Percentiles rank a stretch among this genome's conserved stretches.
These are phyloP conservation scores for Chenopodium album DNA, from an alignment of 148 eudicot species.

Conservation along the genomic window DNA sequence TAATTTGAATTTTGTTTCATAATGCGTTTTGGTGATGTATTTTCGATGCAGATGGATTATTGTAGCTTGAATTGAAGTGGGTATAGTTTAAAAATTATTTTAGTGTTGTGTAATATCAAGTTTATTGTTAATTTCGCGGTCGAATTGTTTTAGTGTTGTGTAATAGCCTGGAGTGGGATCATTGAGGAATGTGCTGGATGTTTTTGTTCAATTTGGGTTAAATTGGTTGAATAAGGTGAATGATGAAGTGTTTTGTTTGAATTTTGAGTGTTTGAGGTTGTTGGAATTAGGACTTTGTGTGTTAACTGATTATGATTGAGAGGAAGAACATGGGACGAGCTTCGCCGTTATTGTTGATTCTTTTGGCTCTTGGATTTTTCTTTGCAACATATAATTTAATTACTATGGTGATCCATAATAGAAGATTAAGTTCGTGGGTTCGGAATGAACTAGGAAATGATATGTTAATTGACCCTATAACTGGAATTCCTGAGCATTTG, in stretches of 20 bases:
- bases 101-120: neutral
- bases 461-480: slow-evolving; percentile 57
- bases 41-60: slow-evolving; percentile 35
- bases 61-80: slow-evolving; percentile 29
- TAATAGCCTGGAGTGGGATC: slow-evolving; percentile 10
- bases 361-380: slow-evolving; percentile 62
- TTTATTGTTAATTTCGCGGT: neutral
- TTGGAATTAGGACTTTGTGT: neutral
- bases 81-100: slow-evolving; percentile 8
- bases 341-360: slow-evolving; percentile 54
- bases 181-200: slow-evolving; percentile 11
- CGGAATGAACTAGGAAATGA: slow-evolving; percentile 20
- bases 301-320: slow-evolving; percentile 42
- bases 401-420: slow-evolving; percentile 58
- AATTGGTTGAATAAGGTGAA: slow-evolving; percentile 1
- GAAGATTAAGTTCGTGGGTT: slow-evolving; percentile 31
- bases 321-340: slow-evolving; percentile 62
- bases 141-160: neutral
- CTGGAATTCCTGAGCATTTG: slow-evolving; percentile 46
- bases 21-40: slow-evolving; percentile 8
- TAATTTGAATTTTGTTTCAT: slow-evolving; percentile 23
- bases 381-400: slow-evolving; percentile 77
- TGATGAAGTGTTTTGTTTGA: slow-evolving; percentile 20
- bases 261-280: slow-evolving; percentile 10
- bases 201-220: neutral